Conservation (phyloP, 495 filamentous ascomycete species). For the Aspergillus nanangensis region DNA sequence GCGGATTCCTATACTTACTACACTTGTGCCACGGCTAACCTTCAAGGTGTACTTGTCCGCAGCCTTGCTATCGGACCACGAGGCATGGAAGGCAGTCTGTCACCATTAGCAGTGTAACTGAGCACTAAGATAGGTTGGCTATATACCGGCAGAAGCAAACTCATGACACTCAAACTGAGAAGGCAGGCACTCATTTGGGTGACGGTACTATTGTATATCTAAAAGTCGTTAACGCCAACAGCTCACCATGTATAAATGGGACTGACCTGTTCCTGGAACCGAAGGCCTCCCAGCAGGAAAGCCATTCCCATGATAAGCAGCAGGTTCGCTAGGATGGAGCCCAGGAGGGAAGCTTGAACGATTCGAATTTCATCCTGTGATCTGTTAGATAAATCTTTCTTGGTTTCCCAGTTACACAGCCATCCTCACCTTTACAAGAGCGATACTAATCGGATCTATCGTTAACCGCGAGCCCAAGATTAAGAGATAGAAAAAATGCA, state of each 20-base stretch:
- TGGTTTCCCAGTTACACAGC: background rate
- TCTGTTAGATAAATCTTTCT: conserved; percentile 19
- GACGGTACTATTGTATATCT: conserved; percentile 92
- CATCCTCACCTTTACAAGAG: conserved; percentile 19
- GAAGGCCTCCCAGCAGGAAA: conserved; percentile 79
- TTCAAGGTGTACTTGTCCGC: conserved; percentile 70
- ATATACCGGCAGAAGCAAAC: conserved; percentile 68
- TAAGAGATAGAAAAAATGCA: background rate
- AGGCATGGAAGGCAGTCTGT: conserved; percentile 86
- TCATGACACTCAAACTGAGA: conserved; percentile 83
- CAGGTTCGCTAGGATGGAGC: conserved; percentile 83
- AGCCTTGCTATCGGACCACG: conserved; percentile 55
- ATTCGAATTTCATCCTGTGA: conserved; percentile 76
- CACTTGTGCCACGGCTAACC: conserved; percentile 85
- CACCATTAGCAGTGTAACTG: background rate
- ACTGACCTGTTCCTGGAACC: conserved; percentile 77
- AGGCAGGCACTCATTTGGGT: conserved; percentile 95
- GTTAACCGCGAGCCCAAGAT: background rate
- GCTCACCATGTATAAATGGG: background rate
- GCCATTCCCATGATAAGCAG: conserved; percentile 88
- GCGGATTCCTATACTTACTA: conserved; percentile 46
- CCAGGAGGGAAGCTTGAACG: conserved; percentile 82
- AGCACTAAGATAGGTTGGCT: background rate
- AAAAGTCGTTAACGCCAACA: background rate
- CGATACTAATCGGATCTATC: conserved; percentile 20